Conservation (phyloP, 2,329 filamentous ascomycete species). For the Lachnellula cervina region DNA sequence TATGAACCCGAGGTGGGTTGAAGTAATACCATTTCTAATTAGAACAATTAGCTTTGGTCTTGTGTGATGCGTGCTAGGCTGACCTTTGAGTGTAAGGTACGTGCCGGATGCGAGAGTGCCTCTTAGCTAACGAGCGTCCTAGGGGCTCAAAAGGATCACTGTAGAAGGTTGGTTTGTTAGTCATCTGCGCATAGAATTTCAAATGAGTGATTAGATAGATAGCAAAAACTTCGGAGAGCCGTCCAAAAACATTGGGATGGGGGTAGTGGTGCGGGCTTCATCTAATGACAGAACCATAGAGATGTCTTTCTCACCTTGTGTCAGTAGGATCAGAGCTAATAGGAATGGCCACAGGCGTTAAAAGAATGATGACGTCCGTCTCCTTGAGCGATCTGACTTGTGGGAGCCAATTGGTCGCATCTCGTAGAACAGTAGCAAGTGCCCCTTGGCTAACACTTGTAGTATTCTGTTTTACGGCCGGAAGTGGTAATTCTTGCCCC, state of each 20-base stretch:
- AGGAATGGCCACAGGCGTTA: conserved; percentile 53
- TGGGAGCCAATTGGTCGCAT: conserved; percentile 41
- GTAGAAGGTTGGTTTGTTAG: neutral
- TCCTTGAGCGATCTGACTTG: conserved; percentile 42
- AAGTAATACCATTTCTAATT: conserved; percentile 45
- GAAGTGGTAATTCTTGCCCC: neutral
- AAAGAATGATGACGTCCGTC: conserved; percentile 53
- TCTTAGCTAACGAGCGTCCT: conserved; percentile 56
- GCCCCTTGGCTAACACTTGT: neutral
- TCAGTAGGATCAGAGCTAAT: conserved; percentile 38
- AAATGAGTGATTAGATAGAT: too few species aligned
- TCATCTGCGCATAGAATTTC: too few species aligned
- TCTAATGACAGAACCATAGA: too few species aligned
- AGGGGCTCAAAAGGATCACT: conserved; percentile 70
- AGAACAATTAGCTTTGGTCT: conserved; percentile 3
- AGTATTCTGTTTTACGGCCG: neutral
- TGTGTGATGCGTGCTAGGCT: conserved; percentile 19
- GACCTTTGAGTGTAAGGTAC: conserved; percentile 61
- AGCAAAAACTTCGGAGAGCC: too few species aligned
- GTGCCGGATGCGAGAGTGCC: conserved; percentile 61
- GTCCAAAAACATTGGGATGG: too few species aligned
- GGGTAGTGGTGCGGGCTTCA: too few species aligned
- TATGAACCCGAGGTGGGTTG: conserved; percentile 30
- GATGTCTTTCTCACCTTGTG: conserved; percentile 14
- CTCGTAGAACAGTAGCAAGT: conserved; percentile 21